These are phyloP conservation scores for Geotrichum cucujoidarum DNA, from an alignment of 1,139 yeast genomes.

Conservation along the genomic window DNA sequence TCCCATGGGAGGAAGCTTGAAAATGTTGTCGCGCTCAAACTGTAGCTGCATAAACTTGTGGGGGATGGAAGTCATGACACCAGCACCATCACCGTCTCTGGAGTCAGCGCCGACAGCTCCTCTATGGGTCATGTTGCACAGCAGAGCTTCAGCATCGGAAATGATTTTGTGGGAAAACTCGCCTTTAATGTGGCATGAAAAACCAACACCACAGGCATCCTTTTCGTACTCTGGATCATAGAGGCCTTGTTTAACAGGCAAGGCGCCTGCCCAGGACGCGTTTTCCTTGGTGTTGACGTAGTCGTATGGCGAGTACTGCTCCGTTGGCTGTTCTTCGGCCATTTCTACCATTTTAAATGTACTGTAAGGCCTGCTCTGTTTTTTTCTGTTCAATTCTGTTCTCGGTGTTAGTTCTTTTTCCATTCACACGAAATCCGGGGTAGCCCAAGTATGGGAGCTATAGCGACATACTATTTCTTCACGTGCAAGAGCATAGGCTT, in stretches of 20 bases:
- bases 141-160: slow-evolving; percentile 73
- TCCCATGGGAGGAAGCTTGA: slow-evolving; percentile 65
- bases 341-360: slow-evolving; percentile 11
- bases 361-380: neutral
- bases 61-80: slow-evolving; percentile 88
- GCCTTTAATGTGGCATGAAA: slow-evolving; percentile 92
- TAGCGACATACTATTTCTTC: no score
- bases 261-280: slow-evolving; percentile 84
- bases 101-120: slow-evolving; percentile 96
- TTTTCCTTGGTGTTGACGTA: slow-evolving; percentile 75
- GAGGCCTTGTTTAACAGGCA: slow-evolving; percentile 82
- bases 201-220: slow-evolving; percentile 98
- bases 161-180: slow-evolving; percentile 83
- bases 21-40: slow-evolving; percentile 53
- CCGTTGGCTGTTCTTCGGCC: slow-evolving; percentile 22
- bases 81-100: slow-evolving; percentile 98
- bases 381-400: no score
- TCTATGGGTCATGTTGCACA: slow-evolving; percentile 97
- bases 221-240: slow-evolving; percentile 92
- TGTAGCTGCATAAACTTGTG: slow-evolving; percentile 82
- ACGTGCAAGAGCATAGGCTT: no score
- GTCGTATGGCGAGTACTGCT: slow-evolving; percentile 43
- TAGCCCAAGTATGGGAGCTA: no score
- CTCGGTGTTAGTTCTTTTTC: no score
- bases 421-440: no score